Evolutionary conservation across 2,329 filamentous ascomycete genomes (phyloP).

Genomic region (Rhynchosporium secalis): DNA sequence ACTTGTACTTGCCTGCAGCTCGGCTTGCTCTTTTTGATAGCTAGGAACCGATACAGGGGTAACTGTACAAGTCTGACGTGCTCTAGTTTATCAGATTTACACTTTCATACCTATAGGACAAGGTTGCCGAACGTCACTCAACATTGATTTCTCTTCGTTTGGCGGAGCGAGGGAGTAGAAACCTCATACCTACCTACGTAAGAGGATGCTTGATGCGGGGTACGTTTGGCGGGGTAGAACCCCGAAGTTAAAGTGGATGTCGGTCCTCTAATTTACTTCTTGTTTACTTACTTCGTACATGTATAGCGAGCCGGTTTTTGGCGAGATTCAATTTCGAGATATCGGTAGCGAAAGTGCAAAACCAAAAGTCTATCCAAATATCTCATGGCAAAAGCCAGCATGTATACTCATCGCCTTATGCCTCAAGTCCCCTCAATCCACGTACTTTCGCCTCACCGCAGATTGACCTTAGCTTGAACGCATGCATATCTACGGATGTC

Average conservation of each 20-base stretch:
- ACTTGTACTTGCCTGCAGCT: background rate
- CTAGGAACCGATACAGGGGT: background rate
- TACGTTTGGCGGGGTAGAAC: background rate
- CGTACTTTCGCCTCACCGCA: background rate
- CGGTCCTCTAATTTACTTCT: too few relatives aligned
- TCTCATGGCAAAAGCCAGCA: background rate
- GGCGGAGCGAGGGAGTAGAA: too few relatives aligned
- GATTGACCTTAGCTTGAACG: background rate
- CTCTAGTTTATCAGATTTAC: background rate
- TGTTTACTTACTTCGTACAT: too few relatives aligned
- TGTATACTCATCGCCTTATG: background rate
- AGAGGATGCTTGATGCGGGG: slow-evolving; percentile 4
- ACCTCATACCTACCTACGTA: too few relatives aligned
- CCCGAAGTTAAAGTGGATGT: background rate
- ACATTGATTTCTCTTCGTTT: too few relatives aligned
- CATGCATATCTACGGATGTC: background rate
- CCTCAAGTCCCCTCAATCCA: background rate
- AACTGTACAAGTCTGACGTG: background rate
- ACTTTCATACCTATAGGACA: background rate
- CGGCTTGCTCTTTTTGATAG: slow-evolving; percentile 6
- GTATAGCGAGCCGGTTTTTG: too few relatives aligned
- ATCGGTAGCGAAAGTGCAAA: too few relatives aligned
- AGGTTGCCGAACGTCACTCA: background rate
- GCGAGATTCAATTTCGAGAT: too few relatives aligned
- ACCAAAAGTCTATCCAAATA: background rate